These are phyloP conservation scores for Termitomyces sp. DNA, from an alignment of 768 basidiomycete species.

Conservation along the genomic window DNA sequence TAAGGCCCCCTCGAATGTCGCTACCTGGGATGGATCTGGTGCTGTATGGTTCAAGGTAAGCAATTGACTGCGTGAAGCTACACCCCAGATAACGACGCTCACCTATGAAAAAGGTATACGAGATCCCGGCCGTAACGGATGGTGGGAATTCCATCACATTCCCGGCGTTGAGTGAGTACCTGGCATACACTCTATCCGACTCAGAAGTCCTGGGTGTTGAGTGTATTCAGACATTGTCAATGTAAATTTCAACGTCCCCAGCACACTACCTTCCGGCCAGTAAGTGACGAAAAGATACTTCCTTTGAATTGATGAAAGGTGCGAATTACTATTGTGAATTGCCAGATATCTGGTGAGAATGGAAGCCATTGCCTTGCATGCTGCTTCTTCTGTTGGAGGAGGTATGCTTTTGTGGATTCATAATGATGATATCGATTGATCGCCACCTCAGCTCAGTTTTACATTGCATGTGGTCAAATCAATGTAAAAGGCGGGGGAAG, in stretches of 20 bases:
- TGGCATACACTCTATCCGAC: no score
- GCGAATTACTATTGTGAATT: background rate
- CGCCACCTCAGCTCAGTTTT: constrained; percentile 14
- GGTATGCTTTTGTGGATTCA: background rate
- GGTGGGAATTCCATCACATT: no score
- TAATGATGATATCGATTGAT: background rate
- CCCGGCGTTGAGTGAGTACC: no score
- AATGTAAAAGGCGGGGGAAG: constrained; percentile 18
- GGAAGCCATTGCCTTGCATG: constrained; percentile 13
- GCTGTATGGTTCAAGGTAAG: constrained; percentile 39
- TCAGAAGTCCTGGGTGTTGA: background rate
- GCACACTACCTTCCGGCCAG: constrained; percentile 12
- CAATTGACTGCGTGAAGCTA: no score
- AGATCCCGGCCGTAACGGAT: no score
- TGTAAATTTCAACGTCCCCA: constrained; percentile 11
- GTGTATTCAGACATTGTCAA: constrained; percentile 13
- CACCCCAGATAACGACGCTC: no score
- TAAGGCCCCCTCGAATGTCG: constrained; percentile 32
- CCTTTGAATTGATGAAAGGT: background rate
- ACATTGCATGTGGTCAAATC: constrained; percentile 18
- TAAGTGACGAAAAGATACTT: background rate
- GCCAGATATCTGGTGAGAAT: constrained; percentile 12
- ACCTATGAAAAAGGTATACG: no score
- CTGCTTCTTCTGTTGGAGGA: constrained; percentile 7
- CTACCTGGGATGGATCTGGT: constrained; percentile 35